phyloP scores from a whole-genome alignment of 129 eudicot genomes.

The Rutidosis leptorrhynchoides region DNA sequence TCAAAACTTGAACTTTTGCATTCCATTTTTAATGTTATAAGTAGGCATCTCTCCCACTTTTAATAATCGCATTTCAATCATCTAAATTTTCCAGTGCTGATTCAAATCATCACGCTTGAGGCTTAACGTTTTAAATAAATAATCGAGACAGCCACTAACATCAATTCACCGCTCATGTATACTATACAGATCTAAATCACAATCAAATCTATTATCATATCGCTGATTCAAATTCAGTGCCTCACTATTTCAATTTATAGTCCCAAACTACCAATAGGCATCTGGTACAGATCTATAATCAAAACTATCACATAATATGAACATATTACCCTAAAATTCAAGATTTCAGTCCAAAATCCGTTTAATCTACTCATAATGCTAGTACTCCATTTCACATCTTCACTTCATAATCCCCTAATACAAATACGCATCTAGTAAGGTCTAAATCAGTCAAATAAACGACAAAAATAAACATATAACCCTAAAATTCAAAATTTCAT shows the following conservation, averaged over 20 bases:
- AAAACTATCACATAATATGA: background rate
- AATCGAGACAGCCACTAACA: background rate
- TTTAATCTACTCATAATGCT: background rate
- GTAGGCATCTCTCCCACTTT: background rate
- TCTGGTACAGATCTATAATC: slow-evolving; percentile 13
- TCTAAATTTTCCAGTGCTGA: background rate
- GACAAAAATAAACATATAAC: background rate
- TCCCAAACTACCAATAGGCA: slow-evolving; percentile 3
- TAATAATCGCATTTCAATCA: background rate
- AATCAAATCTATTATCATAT: background rate
- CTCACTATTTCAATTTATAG: background rate
- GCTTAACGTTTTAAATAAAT: background rate
- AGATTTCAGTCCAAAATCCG: background rate
- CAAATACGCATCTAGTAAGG: slow-evolving; percentile 16
- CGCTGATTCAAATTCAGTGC: background rate
- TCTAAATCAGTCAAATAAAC: slow-evolving; percentile 10
- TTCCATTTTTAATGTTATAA: slow-evolving; percentile 9
- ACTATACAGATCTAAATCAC: slow-evolving; percentile 1
- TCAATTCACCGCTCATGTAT: background rate
- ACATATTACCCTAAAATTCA: background rate
- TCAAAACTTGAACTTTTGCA: background rate
- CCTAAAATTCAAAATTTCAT: slow-evolving; percentile 3
- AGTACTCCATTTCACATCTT: background rate
- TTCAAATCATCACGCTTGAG: background rate
- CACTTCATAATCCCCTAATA: background rate